Conservation (phyloP, 768 basidiomycete species). For the Phylloporus sp. region DNA sequence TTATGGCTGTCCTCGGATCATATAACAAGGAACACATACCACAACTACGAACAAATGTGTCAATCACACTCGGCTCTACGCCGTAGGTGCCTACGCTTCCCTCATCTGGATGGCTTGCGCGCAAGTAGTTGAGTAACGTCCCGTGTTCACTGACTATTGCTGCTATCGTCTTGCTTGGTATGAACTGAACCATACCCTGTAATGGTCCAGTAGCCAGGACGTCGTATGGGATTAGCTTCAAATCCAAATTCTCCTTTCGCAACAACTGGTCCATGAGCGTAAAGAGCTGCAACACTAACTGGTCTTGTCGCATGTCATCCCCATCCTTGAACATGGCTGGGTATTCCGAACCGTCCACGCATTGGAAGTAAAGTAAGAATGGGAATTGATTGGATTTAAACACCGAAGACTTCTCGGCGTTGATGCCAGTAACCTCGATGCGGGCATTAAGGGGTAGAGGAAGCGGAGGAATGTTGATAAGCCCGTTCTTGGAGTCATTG, state of each 20-base stretch:
- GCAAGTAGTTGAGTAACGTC: constrained; percentile 81
- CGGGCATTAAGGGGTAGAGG: constrained; percentile 91
- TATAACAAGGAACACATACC: constrained; percentile 52
- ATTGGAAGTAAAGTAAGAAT: constrained; percentile 85
- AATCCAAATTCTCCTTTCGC: constrained; percentile 91
- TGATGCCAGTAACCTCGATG: constrained; percentile 79
- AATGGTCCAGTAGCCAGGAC: constrained; percentile 88
- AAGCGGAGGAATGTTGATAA: constrained; percentile 74
- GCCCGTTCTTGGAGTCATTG: constrained; percentile 78
- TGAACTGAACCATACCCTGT: constrained; percentile 96
- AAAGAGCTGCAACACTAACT: constrained; percentile 97
- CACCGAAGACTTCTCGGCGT: constrained; percentile 87
- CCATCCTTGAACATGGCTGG: constrained; percentile 99
- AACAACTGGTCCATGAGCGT: constrained; percentile 95
- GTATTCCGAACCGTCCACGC: constrained; percentile 79
- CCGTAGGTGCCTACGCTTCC: constrained; percentile 93
- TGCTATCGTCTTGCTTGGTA: constrained; percentile 93
- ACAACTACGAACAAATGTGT: constrained; percentile 95
- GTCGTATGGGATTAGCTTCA: constrained; percentile 87
- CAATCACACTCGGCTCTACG: constrained; percentile 91
- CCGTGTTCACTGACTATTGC: constrained; percentile 92
- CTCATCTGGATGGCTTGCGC: constrained; percentile 86
- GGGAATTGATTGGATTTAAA: constrained; percentile 98
- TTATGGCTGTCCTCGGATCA: constrained; percentile 4
- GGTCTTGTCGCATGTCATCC: constrained; percentile 97